Evolutionary conservation across 1,284 basidiomycete species (phyloP), one percentile per base, ranked within the genome.

Genomic region (Trichosporon faecale): DNA sequence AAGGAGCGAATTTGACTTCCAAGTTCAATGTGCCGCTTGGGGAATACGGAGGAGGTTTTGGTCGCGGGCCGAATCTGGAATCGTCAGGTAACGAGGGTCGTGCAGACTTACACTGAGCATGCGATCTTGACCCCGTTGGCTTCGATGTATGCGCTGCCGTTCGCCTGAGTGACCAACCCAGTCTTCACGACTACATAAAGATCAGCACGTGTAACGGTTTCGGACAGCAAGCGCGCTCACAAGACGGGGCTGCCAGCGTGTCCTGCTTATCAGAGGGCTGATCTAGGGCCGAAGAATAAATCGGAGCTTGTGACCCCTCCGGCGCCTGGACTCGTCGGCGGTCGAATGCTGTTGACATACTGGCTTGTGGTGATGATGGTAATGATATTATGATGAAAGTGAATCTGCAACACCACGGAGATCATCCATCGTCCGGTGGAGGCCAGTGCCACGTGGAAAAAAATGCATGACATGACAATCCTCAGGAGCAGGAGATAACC

Each of bases 1-100:
- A 99, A 0, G 97, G 96, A 0, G 96, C 89, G 79, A 96, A 98
- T 83, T 98, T 98, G 72, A 98, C 92, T 82, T 98, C 95, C 2
- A 99, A 92, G 73, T 95, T 98, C 69, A 99, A 84, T 70, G 89
- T 89, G 0, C 95, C 96, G 73, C 89, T 90, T 74, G 96, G 92
- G 72, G 88, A 92, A 81, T 94, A 98, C 6, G 85, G 84, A 2
- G 85, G 83, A 25, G 82, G 79, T 31, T 82, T 82, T 0, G 85
- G 95, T 68, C 95, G 89, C 9, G 96, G 97, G 0, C 96, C 96
- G 82, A 98, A 98, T 6, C 94, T 96, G 74, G 46, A 72, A 3
- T 6, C 1, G 61, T 70, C 69, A 70, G 63, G 16, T 25, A n/a
- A 14, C 1, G 23, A 1, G 8, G 9, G n/a, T 1, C 6, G n/a